Base-by-base conservation (phyloP, 2,329 filamentous ascomycete species). In the Graphilbum sp. region DNA sequence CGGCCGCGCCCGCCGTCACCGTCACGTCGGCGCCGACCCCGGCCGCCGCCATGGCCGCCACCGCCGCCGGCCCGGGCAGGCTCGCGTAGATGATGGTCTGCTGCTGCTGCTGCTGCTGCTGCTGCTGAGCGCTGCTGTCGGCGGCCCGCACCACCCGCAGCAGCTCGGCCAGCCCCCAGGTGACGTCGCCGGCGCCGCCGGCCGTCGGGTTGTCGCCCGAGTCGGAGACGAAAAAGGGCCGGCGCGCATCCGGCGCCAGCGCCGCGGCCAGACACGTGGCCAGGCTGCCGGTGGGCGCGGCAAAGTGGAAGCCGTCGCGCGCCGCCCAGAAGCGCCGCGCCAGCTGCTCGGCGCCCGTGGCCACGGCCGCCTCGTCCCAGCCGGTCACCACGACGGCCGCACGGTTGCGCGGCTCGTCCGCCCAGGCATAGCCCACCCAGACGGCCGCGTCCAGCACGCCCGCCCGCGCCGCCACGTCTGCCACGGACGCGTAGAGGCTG, bases 351-450 rank as follows among this genome's bases (percentile, higher is more conserved):
- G 66, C 64, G 3, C 60, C 60, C 1, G 42, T 42, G 0, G 52
- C 47, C 2, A 66, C 55, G 0, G 53, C 52, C 2, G 48, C 43
- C 36, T 55, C 43, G 33, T 67, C 56, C 66, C 66, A 69, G 11
- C 67, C 67, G 0, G 66, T 69, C 1, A 65, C 64, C 5, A 69
- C 57, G 3, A 69, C 57, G 2, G 52, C 61, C 0, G 65, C 67
- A 7, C 62, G 56, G 41, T 69, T 67, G 17, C 67, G 57, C 18
- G 63, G 64, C 47, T 68, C 66, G 41, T 71, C 67, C 0, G 67
- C 67, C 67, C 67, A 70, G 1, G 66, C 61, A 44, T 71, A 71
- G 2, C 67, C 67, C 0, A 70, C 66, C 66, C 67, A 71, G 21
- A 70, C 58, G 0, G 64, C 64, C 0, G 66, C 66, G 45, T 71